A percentile compares a stretch with the other conserved stretches of the same genome.
These are phyloP conservation scores for Choanephora cucurbitarum DNA, from an alignment of 371 early-diverging fungal genomes.

Conservation along the genomic window DNA sequence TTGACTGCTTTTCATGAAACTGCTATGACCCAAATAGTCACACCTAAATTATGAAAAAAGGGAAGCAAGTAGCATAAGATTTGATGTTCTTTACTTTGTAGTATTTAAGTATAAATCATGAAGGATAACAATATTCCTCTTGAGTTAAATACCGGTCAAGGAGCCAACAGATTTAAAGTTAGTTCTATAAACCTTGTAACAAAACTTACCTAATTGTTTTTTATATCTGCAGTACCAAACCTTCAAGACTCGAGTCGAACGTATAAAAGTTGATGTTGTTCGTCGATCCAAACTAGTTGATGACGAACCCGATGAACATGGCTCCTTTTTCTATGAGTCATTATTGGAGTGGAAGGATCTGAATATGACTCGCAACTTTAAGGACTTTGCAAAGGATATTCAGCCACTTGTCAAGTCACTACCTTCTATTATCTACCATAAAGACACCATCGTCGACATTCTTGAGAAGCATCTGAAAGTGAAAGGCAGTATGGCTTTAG, in stretches of 20 bases:
- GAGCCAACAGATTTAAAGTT: conserved; percentile 74
- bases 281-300: conserved; percentile 50
- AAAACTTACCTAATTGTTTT: not conserved
- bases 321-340: conserved; percentile 84
- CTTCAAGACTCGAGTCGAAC: conserved; percentile 78
- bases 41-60: too few relatives aligned
- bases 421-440: conserved; percentile 87
- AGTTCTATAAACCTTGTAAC: not conserved
- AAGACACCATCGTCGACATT: conserved; percentile 70
- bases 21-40: too few relatives aligned
- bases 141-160: conserved; percentile 69
- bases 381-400: conserved; percentile 67
- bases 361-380: conserved; percentile 84
- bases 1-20: too few relatives aligned
- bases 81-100: not conserved
- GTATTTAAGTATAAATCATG: conserved; percentile 30
- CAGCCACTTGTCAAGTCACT: conserved; percentile 69
- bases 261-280: conserved; percentile 77
- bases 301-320: conserved; percentile 66
- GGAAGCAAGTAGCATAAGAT: not conserved
- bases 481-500: conserved; percentile 62
- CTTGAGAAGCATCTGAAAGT: conserved; percentile 69
- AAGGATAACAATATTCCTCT: conserved; percentile 42
- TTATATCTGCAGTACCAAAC: conserved; percentile 72
- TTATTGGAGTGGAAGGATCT: conserved; percentile 82